Conservation (phyloP, 1,139 yeast genomes). For the Yamadazyma epiphylla region DNA sequence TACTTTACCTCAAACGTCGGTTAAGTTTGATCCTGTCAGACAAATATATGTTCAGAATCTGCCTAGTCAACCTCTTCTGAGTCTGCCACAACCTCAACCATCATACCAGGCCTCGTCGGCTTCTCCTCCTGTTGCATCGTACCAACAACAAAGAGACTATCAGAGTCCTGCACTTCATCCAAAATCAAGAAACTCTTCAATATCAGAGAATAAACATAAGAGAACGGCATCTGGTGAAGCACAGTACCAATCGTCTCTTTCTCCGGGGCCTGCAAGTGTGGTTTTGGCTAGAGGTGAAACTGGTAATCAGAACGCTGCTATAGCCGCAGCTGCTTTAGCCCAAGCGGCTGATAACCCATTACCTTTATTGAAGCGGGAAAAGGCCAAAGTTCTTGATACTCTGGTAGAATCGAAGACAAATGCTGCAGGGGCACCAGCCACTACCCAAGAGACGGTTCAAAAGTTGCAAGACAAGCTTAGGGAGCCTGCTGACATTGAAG, state of each 20-base stretch:
- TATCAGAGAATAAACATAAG: slow-evolving; percentile 16
- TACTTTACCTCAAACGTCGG: slow-evolving; percentile 1
- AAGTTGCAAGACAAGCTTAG: background rate
- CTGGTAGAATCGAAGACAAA: background rate
- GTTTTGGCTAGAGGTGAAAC: slow-evolving; percentile 45
- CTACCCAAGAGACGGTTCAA: background rate
- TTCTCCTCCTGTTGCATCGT: background rate
- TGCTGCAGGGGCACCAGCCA: background rate
- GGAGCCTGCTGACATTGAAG: background rate
- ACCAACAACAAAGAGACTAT: background rate
- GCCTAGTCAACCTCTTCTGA: background rate
- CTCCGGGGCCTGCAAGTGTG: slow-evolving; percentile 23
- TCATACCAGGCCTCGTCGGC: background rate
- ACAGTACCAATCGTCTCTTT: slow-evolving; percentile 4
- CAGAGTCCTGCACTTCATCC: slow-evolving; percentile 3
- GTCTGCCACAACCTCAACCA: slow-evolving; percentile 2
- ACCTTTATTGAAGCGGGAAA: slow-evolving; percentile 30
- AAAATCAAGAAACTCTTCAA: slow-evolving; percentile 12
- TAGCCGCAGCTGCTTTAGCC: slow-evolving; percentile 70
- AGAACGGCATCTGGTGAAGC: slow-evolving; percentile 20
- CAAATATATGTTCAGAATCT: background rate
- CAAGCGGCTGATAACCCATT: slow-evolving; percentile 68
- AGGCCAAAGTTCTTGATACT: slow-evolving; percentile 1
- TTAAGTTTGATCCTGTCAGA: no score
- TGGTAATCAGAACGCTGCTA: slow-evolving; percentile 48